phyloP scores from a whole-genome alignment of 2,329 filamentous ascomycete species.

The Sporothrix phasma region DNA sequence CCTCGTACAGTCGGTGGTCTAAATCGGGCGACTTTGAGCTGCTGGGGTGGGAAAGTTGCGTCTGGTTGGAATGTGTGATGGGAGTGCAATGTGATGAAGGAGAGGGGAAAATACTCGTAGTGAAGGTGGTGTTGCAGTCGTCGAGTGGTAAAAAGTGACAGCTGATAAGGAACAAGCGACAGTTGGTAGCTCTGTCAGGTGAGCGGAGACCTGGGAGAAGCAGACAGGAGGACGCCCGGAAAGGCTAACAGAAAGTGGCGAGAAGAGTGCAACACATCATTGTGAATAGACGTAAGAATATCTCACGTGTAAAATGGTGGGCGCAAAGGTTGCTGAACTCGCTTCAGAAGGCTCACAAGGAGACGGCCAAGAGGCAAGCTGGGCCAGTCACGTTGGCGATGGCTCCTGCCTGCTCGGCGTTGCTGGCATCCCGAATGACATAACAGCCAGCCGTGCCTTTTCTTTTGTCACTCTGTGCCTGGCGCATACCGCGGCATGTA shows the following conservation, averaged over 20 bases:
- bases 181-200: background rate
- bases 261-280: too few species aligned
- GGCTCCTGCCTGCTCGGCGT: background rate
- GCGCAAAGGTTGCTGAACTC: background rate
- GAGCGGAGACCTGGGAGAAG: background rate
- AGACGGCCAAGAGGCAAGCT: constrained; percentile 1
- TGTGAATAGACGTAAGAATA: too few species aligned
- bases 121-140: too few species aligned
- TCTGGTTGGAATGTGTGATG: constrained; percentile 3
- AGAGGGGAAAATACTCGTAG: too few species aligned
- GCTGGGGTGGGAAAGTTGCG: background rate
- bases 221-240: background rate
- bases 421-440: background rate
- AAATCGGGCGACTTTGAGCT: background rate
- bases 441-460: background rate
- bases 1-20: background rate
- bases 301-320: too few species aligned
- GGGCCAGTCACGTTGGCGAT: constrained; percentile 2
- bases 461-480: too few species aligned
- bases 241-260: background rate
- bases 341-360: constrained; percentile 5
- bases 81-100: constrained; percentile 2
- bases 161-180: background rate
- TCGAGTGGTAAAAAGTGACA: background rate
- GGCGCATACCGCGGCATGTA: background rate